Base-by-base conservation (phyloP, 495 filamentous ascomycete species). In the Aspergillus conjunctus region DNA sequence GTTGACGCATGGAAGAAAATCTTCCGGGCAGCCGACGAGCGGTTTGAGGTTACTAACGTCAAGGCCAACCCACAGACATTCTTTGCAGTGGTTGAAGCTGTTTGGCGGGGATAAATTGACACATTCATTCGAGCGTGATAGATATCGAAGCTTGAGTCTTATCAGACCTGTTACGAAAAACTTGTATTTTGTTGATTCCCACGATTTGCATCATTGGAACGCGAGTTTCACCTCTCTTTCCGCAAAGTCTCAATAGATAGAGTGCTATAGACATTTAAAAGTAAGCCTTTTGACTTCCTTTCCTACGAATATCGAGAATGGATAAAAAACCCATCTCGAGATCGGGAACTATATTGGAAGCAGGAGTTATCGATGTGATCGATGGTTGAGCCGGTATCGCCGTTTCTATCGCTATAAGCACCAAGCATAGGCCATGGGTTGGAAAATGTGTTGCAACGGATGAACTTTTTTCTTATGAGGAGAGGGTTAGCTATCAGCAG, bases 401-500 rank as follows among this genome's bases (percentile, higher is more conserved):
- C 7, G n/a, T 48, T 17, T 14, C 21, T 2, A 20, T 48, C 9
- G 55, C 21, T 11, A 48, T 48, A 18, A 20, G 14, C 2, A 58
- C 52, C 8, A n/a, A 15, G 4, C 31, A 54, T 11, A 22, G 14
- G 12, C 30, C 6, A 17, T 32, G 12, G 12, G 21, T 17, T 14
- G 7, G 20, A 43, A 57, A 26, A 33, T 58, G 3, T 49, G 55
- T n/a, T 58, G 49, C 15, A 58, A 49, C 32, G 43, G 49, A 48
- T 57, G 54, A 43, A 58, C 55, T 31, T 58, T 11, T 58, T 58
- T 48, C 26, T 58, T 43, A 58, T 33, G 55, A 26, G 31, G 32
- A 20, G 55, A 34, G 43, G 14, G 39, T 56, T 56, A 18, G 18
- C 21, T 56, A 56, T 56, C 34, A 56, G 54, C 51, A 54, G 31